Conservation (phyloP, 129 eudicot species). For the Smallanthus sonchifolius region DNA sequence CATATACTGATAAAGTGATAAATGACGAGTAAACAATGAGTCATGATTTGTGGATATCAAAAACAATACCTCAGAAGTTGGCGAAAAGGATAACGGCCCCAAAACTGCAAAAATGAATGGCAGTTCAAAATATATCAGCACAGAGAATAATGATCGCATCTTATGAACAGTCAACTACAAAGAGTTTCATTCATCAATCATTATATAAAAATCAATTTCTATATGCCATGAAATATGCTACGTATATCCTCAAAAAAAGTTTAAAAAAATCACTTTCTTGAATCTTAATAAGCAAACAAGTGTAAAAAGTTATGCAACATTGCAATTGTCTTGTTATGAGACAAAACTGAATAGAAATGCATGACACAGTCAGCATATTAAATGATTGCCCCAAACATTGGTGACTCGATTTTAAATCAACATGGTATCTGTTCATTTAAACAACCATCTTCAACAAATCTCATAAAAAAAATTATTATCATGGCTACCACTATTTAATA, state of each 20-base stretch:
- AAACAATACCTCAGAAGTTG: constrained; percentile 58
- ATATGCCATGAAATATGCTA: neutral
- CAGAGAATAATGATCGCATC: neutral
- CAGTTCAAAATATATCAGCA: constrained; percentile 16
- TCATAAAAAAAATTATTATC: neutral
- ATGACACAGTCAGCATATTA: neutral
- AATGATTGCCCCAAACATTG: neutral
- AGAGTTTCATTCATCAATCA: neutral
- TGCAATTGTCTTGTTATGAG: neutral
- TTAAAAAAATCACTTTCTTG: neutral
- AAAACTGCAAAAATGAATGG: constrained; percentile 28
- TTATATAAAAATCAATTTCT: neutral
- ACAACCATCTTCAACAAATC: neutral
- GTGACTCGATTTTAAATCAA: neutral
- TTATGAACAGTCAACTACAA: neutral
- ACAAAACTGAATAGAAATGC: neutral
- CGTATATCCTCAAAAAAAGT: neutral
- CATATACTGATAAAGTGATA: neutral
- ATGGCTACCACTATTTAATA: neutral
- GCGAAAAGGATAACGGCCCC: constrained; percentile 58
- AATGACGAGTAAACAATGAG: neutral
- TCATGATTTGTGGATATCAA: neutral
- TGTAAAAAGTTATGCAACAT: neutral
- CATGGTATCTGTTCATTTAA: neutral
- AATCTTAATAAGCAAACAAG: neutral